phyloP scores from a whole-genome alignment of 2,329 filamentous ascomycete genomes.

The Diaporthe caulivora region DNA sequence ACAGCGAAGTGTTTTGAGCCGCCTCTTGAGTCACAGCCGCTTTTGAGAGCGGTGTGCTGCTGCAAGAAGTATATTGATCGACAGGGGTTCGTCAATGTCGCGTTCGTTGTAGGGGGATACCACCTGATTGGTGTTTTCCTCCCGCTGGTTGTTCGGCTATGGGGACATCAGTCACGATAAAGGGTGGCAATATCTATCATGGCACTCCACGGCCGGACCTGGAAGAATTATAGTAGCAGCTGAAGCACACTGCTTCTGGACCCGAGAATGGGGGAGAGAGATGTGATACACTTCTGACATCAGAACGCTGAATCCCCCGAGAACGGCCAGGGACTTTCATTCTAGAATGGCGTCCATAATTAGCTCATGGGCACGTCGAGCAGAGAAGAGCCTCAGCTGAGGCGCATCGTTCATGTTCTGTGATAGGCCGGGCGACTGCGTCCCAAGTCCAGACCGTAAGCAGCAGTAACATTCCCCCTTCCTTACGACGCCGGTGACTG shows the following conservation, averaged over 20 bases:
- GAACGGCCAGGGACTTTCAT: slow-evolving; percentile 11
- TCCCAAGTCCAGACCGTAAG: slow-evolving; percentile 28
- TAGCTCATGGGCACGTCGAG: slow-evolving; percentile 15
- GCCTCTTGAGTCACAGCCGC: background rate
- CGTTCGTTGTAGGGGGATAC: background rate
- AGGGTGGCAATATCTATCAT: background rate
- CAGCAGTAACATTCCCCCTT: slow-evolving; percentile 13
- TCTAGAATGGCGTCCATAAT: slow-evolving; percentile 27
- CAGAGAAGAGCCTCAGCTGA: slow-evolving; percentile 38
- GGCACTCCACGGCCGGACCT: background rate
- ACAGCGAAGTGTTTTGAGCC: background rate
- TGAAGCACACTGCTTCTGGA: slow-evolving; percentile 2
- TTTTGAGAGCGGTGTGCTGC: background rate
- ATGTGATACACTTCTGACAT: slow-evolving; percentile 22
- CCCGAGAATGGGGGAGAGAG: background rate
- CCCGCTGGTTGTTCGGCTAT: background rate
- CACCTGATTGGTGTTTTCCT: background rate
- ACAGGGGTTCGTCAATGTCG: slow-evolving; percentile 15
- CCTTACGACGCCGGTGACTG: slow-evolving; percentile 15
- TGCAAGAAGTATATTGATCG: background rate
- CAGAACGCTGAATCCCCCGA: slow-evolving; percentile 17
- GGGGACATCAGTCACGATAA: background rate
- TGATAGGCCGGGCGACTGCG: slow-evolving; percentile 32
- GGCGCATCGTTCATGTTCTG: slow-evolving; percentile 30
- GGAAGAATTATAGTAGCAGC: background rate